Percentiles rank a stretch among this genome's conserved stretches.
These are phyloP conservation scores for Komagataella phaffii DNA, from an alignment of 805 yeast genomes.

Conservation along the genomic window DNA sequence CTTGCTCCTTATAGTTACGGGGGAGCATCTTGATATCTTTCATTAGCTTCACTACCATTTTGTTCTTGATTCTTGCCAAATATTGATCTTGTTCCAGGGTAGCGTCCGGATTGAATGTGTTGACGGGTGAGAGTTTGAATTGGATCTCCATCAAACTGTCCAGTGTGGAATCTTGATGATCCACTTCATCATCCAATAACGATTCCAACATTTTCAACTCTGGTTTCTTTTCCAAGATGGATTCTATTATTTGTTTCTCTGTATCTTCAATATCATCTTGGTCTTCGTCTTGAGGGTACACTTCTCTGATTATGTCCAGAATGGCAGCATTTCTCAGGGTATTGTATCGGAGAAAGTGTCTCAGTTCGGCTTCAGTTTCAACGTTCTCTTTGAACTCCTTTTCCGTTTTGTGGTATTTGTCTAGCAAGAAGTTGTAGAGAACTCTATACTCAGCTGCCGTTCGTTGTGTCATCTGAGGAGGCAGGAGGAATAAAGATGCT, in stretches of 20 bases:
- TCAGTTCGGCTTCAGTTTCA: background rate
- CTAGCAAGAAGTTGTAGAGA: conserved; percentile 1
- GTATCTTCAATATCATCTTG: background rate
- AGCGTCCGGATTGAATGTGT: background rate
- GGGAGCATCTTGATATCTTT: background rate
- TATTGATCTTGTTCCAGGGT: background rate
- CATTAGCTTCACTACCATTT: background rate
- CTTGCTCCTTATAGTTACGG: background rate
- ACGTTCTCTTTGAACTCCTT: background rate
- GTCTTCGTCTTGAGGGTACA: background rate
- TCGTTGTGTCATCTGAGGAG: background rate
- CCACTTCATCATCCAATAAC: background rate
- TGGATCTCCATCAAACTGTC: background rate
- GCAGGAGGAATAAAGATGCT: background rate
- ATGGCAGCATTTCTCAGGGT: background rate
- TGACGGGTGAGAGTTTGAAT: background rate
- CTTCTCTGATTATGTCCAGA: background rate
- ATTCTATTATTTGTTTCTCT: background rate
- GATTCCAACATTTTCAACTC: background rate
- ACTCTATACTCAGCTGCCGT: conserved; percentile 1
- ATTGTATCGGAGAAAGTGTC: background rate
- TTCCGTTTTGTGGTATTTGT: background rate
- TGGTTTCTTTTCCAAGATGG: background rate
- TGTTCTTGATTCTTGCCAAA: background rate
- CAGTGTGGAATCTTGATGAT: background rate